These are phyloP conservation scores for Aspergillus udagawae DNA, from an alignment of 2,329 filamentous ascomycete species.

Conservation along the genomic window DNA sequence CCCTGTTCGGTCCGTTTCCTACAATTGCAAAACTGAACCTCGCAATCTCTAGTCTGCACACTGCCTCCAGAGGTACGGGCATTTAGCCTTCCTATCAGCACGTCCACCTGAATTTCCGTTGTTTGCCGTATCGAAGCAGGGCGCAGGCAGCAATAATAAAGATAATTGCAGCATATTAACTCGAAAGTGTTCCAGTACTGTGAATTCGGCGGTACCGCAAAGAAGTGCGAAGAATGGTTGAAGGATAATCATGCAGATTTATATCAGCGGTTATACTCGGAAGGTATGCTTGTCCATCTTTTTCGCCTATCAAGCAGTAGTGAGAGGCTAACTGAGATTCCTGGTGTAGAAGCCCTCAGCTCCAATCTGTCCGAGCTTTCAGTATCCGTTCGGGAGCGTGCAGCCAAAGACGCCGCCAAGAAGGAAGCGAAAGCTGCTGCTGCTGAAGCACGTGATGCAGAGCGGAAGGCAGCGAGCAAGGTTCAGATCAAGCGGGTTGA, in stretches of 20 bases:
- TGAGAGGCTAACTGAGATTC: not conserved
- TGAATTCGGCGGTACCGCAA: conserved; percentile 93
- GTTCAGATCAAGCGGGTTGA: conserved; percentile 95
- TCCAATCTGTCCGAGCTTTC: conserved; percentile 82
- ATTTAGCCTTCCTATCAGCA: conserved; percentile 22
- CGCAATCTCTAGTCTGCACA: conserved; percentile 51
- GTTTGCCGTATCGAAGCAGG: not conserved
- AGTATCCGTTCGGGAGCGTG: conserved; percentile 87
- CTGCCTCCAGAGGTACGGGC: conserved; percentile 62
- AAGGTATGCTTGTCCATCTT: conserved; percentile 52
- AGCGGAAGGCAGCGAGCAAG: conserved; percentile 76
- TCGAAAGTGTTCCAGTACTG: conserved; percentile 67
- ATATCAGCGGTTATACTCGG: conserved; percentile 78
- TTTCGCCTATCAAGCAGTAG: not conserved
- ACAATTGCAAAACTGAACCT: not conserved
- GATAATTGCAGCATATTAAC: conserved; percentile 2
- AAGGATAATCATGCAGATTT: conserved; percentile 67
- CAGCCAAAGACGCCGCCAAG: conserved; percentile 93
- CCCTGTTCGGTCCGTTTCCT: not conserved
- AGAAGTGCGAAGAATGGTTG: conserved; percentile 97
- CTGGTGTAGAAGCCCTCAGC: conserved; percentile 65
- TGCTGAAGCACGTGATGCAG: conserved; percentile 75
- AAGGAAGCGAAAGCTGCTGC: conserved; percentile 93
- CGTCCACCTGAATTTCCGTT: conserved; percentile 6
- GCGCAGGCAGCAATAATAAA: not conserved